Base-by-base conservation (phyloP, 768 basidiomycete genomes). In the Boletus insuetus region DNA sequence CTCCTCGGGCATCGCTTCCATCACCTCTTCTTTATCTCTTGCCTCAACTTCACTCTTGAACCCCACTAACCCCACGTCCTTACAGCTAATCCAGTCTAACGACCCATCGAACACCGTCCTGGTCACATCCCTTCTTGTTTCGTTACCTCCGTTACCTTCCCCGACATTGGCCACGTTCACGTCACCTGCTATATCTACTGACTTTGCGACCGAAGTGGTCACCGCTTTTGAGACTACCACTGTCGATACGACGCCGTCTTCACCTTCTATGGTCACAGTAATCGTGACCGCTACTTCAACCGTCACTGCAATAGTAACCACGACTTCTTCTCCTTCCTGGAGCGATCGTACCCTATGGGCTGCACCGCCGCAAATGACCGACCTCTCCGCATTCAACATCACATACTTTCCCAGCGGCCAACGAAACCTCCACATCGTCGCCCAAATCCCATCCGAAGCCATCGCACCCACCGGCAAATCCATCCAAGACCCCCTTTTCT, bases 321-420 rank as follows among this genome's bases (percentile, higher is more conserved):
- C 49, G n/a, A 48, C 19, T 9, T 16, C 63, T 3, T 46, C 53
- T 4, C 34, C 58, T 20, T 34, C 49, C 22, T 68, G 61, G 67
- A 39, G 31, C 8, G 44, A 51, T 39, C 57, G 56, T 19, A 65
- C 67, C 3, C 56, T 68, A n/a, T 89, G 87, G 88, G 50, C 71
- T 1, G 69, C 74, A 6, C 83, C 86, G 1, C 58, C 73, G 0
- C 69, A 76, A 20, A 81, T 88, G 75, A 77, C 79, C 0, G 80
- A 88, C 64, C 75, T 91, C 26, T 69, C 75, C 35, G 60, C 80
- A 3, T 89, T 88, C 77, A 80, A 81, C 46, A 67, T 89, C 56
- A 76, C 80, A 12, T 64, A 75, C 49, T 86, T 85, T 64, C 74
- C 83, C 0, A 78, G 75, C 44, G 84, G 83, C 0, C 60, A 74